Conservation (phyloP, 192 early-diverging fungal species). For the Coemansia sp. region DNA sequence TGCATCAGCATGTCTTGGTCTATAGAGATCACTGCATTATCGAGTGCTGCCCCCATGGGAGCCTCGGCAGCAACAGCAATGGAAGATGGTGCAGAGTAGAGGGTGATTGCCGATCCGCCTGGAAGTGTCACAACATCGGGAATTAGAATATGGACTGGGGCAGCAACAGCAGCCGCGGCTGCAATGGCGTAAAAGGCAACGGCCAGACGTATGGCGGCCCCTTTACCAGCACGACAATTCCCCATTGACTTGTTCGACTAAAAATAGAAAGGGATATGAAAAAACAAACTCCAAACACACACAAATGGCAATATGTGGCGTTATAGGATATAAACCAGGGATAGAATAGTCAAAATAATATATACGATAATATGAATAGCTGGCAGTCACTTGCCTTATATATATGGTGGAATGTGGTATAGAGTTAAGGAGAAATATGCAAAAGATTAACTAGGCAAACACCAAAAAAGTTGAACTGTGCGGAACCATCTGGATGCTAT, state of each 20-base stretch:
- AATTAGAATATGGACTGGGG: slow-evolving; percentile 30
- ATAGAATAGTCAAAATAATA: too few relatives aligned
- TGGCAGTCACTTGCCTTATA: too few relatives aligned
- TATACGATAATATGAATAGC: too few relatives aligned
- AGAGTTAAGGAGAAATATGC: background rate
- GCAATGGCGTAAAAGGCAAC: slow-evolving; percentile 9
- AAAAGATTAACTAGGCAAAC: background rate
- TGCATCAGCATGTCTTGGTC: slow-evolving; percentile 34
- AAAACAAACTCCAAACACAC: background rate
- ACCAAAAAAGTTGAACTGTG: background rate
- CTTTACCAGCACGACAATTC: background rate
- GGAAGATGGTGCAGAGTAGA: slow-evolving; percentile 23
- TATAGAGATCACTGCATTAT: slow-evolving; percentile 21
- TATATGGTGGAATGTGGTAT: background rate
- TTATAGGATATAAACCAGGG: too few relatives aligned
- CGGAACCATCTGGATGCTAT: background rate
- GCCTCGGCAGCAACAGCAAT: background rate
- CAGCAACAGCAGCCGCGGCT: slow-evolving; percentile 7
- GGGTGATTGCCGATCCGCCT: slow-evolving; percentile 16
- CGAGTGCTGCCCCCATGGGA: background rate
- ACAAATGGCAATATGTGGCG: background rate
- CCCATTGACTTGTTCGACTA: background rate
- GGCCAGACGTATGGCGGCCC: background rate
- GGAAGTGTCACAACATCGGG: slow-evolving; percentile 37
- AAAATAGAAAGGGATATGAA: background rate